Base-by-base conservation (phyloP, 441 rosid genomes). In the Pelargonium citronellum region DNA sequence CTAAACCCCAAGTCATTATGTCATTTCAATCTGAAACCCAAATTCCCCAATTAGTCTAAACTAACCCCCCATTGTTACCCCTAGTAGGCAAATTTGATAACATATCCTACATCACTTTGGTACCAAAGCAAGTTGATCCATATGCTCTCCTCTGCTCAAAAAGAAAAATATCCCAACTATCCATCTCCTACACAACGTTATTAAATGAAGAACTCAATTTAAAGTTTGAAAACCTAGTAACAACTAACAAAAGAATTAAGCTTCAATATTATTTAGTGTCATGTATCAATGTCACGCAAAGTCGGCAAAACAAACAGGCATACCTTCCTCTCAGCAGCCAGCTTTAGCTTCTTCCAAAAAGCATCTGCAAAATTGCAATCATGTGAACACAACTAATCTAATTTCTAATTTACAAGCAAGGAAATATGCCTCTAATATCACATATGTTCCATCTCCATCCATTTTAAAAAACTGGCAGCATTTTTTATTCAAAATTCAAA, bases 311-410 rank as follows among this genome's bases (percentile, higher is more conserved):
- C 2, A 7, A 37, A 66, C 57, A 34, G 55, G 34, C 27, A 68
- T 80, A 90, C 98, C 96, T 89, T 90, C 72, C 72, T 81, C 60
- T 79, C 83, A 65, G 86, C 91, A 67, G 83, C 83, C 62, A 68
- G 43, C 80, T 77, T 88, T 44, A 92, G 85, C 81, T 90, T 90
- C 78, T 81, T 81, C 98, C 96, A 92, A 66, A 92, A 92, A 57
- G 80, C 81, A 81, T 80, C 98, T 90, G 81, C 69, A 53, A 44
- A 71, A 78, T 76, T 7, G 64, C 67, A 74, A 19, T 15, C 20
- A 58, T 6, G n/a, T 60, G 7, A 55, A 15, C 61, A 15, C 19
- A 20, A 5, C 17, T 5, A 7, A 55, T 55, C 19, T 17, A 15
- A 55, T 55, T 55, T 17, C 24, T 6, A 19, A 17, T 16, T 16